phyloP scores from a whole-genome alignment of 306 rosid genomes.

The cucumber (Cucumis sativus) region Cucumber_9930_V3 NC_026655.2:23207001-23207500 shows the following conservation, averaged over 20 bases:
- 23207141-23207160: slow-evolving; percentile 34
- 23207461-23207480: slow-evolving; percentile 60
- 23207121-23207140: background rate
- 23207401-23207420: slow-evolving; percentile 58
- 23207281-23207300: slow-evolving; percentile 88
- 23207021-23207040: background rate
- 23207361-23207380: slow-evolving; percentile 89
- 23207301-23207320: slow-evolving; percentile 91
- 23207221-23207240: slow-evolving; percentile 81
- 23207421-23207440: slow-evolving; percentile 73
- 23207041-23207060: background rate
- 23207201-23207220: slow-evolving; percentile 94
- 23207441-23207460: slow-evolving; percentile 67
- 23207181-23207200: slow-evolving; percentile 42
- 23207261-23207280: slow-evolving; percentile 93
- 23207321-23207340: slow-evolving; percentile 99
- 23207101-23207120: too few species aligned
- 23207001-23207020: background rate
- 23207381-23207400: slow-evolving; percentile 77
- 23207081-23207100: background rate
- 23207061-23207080: background rate
- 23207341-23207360: slow-evolving; percentile 75
- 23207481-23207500: slow-evolving; percentile 52
- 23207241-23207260: slow-evolving; percentile 83
- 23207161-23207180: slow-evolving; percentile 42